phyloP scores from a whole-genome alignment of 169 alveolate genomes.

The Cryptosporidium parvum region DNA sequence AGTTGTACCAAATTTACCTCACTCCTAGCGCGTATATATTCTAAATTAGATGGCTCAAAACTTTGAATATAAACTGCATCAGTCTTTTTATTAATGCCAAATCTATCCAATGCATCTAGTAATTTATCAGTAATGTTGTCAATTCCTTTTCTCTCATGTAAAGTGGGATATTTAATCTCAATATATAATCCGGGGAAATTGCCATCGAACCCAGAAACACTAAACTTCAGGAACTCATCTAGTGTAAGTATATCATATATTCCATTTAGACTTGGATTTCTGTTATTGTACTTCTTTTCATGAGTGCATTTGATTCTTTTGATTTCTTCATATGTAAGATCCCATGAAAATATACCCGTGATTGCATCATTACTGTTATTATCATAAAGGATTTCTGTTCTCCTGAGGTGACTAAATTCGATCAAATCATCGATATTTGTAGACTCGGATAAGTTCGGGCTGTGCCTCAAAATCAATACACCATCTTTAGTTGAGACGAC shows the following conservation, averaged over 20 bases:
- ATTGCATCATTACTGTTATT: conserved; percentile 33
- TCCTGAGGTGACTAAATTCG: conserved; percentile 71
- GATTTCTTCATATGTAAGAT: conserved; percentile 80
- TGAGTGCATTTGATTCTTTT: conserved; percentile 77
- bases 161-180: conserved; percentile 48
- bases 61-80: conserved; percentile 44
- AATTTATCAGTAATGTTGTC: conserved; percentile 46
- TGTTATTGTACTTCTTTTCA: conserved; percentile 71
- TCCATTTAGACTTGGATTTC: conserved; percentile 77
- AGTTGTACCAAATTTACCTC: conserved; percentile 54
- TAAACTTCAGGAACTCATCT: conserved; percentile 79
- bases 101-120: conserved; percentile 26
- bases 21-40: conserved; percentile 49
- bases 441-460: conserved; percentile 81
- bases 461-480: conserved; percentile 79
- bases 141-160: conserved; percentile 32
- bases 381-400: conserved; percentile 28
- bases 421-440: conserved; percentile 78
- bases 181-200: conserved; percentile 38
- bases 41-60: conserved; percentile 55
- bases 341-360: conserved; percentile 80
- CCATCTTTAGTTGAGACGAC: conserved; percentile 82
- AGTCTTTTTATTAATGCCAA: conserved; percentile 28
- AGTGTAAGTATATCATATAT: conserved; percentile 77
- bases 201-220: conserved; percentile 42